phyloP scores from a whole-genome alignment of 2,329 filamentous ascomycete genomes.

The Colletotrichum australisinense region DNA sequence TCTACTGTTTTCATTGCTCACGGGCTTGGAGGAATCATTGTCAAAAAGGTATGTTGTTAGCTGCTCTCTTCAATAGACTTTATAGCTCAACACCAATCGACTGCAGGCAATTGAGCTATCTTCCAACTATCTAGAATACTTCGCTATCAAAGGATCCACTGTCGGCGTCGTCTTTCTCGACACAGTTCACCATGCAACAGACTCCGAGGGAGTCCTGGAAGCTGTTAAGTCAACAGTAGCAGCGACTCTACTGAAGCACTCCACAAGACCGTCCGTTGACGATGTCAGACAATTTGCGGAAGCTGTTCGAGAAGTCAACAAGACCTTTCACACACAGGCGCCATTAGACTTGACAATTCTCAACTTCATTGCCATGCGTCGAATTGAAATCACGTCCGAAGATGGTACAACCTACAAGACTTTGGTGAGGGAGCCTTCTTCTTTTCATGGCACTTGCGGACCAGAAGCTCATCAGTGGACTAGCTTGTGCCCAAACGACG shows the following conservation, averaged over 20 bases:
- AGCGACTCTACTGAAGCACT: constrained; percentile 9
- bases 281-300: constrained; percentile 39
- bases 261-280: constrained; percentile 13
- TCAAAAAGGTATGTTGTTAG: constrained; percentile 38
- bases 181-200: constrained; percentile 38
- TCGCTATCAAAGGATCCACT: constrained; percentile 24
- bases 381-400: neutral
- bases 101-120: neutral
- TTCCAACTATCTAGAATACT: constrained; percentile 14
- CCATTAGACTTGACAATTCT: constrained; percentile 1
- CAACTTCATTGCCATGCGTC: constrained; percentile 11
- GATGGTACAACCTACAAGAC: constrained; percentile 1
- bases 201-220: constrained; percentile 37
- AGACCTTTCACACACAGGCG: neutral
- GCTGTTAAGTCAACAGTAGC: constrained; percentile 36
- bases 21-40: constrained; percentile 40
- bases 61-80: neutral
- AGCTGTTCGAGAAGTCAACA: constrained; percentile 37
- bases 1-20: constrained; percentile 41
- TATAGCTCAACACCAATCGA: too few relatives aligned
- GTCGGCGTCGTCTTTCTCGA: constrained; percentile 39
- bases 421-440: neutral
- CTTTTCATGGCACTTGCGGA: neutral
- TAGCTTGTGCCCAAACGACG: constrained; percentile 17
- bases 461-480: neutral